phyloP scores from a whole-genome alignment of 768 basidiomycete genomes.

The Kwoniella dendrophila region DNA sequence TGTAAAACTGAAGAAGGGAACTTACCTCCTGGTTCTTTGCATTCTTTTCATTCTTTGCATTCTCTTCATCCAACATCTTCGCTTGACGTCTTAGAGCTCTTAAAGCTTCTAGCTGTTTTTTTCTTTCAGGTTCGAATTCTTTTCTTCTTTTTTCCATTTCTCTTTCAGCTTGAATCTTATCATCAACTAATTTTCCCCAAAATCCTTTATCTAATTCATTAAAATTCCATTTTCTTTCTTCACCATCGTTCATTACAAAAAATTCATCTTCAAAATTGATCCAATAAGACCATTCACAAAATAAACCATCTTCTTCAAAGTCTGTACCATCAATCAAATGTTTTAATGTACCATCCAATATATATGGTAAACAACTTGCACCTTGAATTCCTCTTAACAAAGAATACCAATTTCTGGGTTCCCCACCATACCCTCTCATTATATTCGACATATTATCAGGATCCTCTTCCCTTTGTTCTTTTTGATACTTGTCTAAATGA shows the following conservation, averaged over 20 bases:
- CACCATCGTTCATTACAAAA: neutral
- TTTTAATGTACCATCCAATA: constrained; percentile 11
- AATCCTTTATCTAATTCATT: neutral
- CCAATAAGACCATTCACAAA: constrained; percentile 18
- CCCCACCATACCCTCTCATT: neutral
- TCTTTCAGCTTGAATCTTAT: neutral
- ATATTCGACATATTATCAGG: neutral
- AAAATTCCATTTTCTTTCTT: neutral
- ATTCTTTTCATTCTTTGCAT: neutral
- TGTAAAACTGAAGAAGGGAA: neutral
- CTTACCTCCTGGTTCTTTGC: neutral
- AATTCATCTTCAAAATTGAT: constrained; percentile 14
- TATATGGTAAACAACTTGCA: constrained; percentile 6
- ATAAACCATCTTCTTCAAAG: neutral
- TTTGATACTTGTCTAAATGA: neutral
- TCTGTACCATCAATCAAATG: constrained; percentile 16
- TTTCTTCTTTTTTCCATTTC: neutral
- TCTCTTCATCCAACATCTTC: neutral
- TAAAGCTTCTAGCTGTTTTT: neutral
- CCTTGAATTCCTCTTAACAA: neutral
- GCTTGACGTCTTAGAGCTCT: neutral
- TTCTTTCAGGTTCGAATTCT: neutral
- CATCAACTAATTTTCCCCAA: constrained; percentile 2
- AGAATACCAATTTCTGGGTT: neutral
- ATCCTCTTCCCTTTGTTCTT: neutral